Conservation (phyloP, 2,329 filamentous ascomycete species). For the Colletotrichum lupini region DNA sequence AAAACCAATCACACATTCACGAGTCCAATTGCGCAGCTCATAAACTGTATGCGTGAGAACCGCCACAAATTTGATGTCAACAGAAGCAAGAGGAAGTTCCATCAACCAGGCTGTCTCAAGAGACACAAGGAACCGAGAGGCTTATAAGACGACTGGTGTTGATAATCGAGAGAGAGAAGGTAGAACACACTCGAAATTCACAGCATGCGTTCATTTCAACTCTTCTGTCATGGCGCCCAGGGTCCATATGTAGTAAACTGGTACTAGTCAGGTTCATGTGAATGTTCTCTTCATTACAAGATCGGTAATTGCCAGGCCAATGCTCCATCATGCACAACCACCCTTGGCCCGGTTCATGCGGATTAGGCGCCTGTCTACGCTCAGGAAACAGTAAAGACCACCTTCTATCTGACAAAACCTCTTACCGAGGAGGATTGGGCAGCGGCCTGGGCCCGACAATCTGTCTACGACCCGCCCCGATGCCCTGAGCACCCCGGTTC, state of each 20-base stretch:
- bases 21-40: no score
- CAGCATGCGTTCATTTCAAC: background rate
- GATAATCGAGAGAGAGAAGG: background rate
- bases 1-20: no score
- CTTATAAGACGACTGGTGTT: background rate
- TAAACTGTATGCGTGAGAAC: background rate
- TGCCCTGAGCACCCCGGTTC: constrained; percentile 73
- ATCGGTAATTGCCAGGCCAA: background rate
- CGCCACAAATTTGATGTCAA: background rate
- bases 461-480: constrained; percentile 77
- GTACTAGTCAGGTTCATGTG: background rate
- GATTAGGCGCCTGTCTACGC: background rate
- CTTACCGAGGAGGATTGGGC: constrained; percentile 47
- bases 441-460: constrained; percentile 83
- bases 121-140: background rate
- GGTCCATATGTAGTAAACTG: background rate
- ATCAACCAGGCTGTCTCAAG: background rate
- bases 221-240: background rate
- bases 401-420: background rate
- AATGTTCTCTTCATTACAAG: background rate
- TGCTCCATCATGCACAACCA: background rate
- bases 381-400: background rate
- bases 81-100: background rate
- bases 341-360: background rate
- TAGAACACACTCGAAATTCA: background rate